A percentile compares a stretch with the other conserved stretches of the same genome.
phyloP scores from a whole-genome alignment of 495 filamentous ascomycete genomes.

The Penicillium soppii region DNA sequence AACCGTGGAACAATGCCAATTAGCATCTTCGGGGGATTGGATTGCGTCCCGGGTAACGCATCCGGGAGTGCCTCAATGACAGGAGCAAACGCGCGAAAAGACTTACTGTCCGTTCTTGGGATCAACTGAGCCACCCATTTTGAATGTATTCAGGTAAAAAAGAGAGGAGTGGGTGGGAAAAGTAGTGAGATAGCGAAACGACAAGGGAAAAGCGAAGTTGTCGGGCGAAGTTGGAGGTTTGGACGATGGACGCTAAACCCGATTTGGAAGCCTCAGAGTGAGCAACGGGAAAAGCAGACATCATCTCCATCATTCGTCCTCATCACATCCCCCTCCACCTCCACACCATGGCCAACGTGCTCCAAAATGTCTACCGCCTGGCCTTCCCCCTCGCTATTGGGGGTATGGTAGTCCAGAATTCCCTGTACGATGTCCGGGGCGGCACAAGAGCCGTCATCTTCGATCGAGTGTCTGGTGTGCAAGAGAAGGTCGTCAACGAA shows the following conservation, averaged over 20 bases:
- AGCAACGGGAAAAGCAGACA: conserved; percentile 39
- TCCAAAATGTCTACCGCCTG: conserved; percentile 63
- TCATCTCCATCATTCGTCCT: conserved; percentile 18
- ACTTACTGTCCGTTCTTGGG: conserved; percentile 73
- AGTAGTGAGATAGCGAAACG: conserved; percentile 19
- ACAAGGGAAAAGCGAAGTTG: conserved; percentile 32
- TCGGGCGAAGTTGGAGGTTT: conserved; percentile 36
- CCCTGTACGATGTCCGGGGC: conserved; percentile 95
- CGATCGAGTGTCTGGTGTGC: conserved; percentile 88
- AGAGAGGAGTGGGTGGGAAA: conserved; percentile 19
- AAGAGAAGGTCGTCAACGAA: conserved; percentile 89
- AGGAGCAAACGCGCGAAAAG: conserved; percentile 12
- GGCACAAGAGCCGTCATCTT: conserved; percentile 96
- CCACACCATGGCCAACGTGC: conserved; percentile 56
- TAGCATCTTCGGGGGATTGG: background rate
- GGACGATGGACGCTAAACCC: conserved; percentile 36
- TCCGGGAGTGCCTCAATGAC: conserved; percentile 22
- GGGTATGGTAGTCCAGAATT: conserved; percentile 61
- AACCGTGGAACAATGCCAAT: background rate
- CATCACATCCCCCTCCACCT: conserved; percentile 22
- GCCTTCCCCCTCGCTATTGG: conserved; percentile 71
- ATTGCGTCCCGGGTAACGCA: conserved; percentile 21
- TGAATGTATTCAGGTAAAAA: conserved; percentile 32
- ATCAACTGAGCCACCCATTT: conserved; percentile 68
- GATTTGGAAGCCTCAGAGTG: conserved; percentile 30